Conservation (phyloP, 371 early-diverging fungal species). For the Haplosporangium sp. region DNA sequence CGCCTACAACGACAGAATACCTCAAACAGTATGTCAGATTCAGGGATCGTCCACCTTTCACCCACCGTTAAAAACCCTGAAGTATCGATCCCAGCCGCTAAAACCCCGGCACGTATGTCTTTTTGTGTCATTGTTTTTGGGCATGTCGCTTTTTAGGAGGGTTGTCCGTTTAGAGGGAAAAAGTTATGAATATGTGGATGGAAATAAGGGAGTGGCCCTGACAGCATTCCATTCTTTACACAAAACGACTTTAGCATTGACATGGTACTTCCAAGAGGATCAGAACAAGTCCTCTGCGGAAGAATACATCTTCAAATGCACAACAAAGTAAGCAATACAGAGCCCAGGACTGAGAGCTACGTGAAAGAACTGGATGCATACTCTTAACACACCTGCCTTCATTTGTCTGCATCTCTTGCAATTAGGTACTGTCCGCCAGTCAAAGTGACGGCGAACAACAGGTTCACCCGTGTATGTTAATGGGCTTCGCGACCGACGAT, state of each 20-base stretch:
- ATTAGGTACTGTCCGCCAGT: neutral
- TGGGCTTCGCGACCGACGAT: neutral
- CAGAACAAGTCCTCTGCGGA: neutral
- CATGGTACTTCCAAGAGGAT: neutral
- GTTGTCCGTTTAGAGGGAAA: too few species aligned
- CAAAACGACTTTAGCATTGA: neutral
- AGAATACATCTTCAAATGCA: neutral
- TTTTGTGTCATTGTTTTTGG: neutral
- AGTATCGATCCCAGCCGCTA: too few species aligned
- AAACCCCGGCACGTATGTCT: too few species aligned
- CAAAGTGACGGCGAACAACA: neutral
- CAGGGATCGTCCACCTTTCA: neutral
- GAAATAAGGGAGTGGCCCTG: neutral
- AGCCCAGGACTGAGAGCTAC: too few species aligned
- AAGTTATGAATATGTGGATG: too few species aligned
- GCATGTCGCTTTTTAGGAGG: too few species aligned
- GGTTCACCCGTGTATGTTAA: conserved; percentile 1
- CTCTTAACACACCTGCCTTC: neutral
- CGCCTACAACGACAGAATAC: too few species aligned
- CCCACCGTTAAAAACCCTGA: neutral
- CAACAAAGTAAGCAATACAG: neutral
- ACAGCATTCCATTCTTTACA: neutral
- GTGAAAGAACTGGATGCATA: neutral
- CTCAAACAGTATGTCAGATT: neutral
- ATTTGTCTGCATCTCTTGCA: too few species aligned